These are phyloP conservation scores for Ophiocordyceps camponoti-floridani DNA, from an alignment of 2,329 filamentous ascomycete species.

Conservation along the genomic window DNA sequence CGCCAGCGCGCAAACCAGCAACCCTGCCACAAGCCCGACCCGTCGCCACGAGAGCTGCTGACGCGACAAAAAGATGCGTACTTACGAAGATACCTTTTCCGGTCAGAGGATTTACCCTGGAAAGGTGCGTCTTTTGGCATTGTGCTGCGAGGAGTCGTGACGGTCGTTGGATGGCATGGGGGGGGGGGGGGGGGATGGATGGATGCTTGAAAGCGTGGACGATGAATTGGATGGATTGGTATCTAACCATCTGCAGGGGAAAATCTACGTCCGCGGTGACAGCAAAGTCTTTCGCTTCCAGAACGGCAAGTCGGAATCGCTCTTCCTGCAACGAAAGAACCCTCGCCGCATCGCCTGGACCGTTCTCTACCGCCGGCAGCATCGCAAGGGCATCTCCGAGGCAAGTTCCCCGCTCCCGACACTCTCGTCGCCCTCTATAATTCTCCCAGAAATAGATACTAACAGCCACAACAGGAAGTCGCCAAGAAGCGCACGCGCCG, in stretches of 20 bases:
- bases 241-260: slow-evolving; percentile 49
- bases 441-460: background rate
- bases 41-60: slow-evolving; percentile 21
- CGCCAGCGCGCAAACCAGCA: too few relatives aligned
- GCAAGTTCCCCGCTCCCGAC: slow-evolving; percentile 29
- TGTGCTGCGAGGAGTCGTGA: too few relatives aligned
- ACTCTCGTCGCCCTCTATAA: background rate
- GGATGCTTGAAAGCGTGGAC: too few relatives aligned
- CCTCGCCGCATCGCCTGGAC: slow-evolving; percentile 99
- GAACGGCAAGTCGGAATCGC: slow-evolving; percentile 98
- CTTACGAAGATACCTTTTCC: slow-evolving; percentile 49
- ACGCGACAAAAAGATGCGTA: slow-evolving; percentile 37
- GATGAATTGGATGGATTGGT: background rate
- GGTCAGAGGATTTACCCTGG: slow-evolving; percentile 50
- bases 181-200: too few relatives aligned
- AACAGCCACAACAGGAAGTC: slow-evolving; percentile 54
- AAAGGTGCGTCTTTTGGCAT: slow-evolving; percentile 31
- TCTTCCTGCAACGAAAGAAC: slow-evolving; percentile 99
- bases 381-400: slow-evolving; percentile 99
- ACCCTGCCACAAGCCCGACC: slow-evolving; percentile 7
- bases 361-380: slow-evolving; percentile 91
- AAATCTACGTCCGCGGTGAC: slow-evolving; percentile 98
- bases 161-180: too few relatives aligned
- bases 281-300: slow-evolving; percentile 99
- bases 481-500: slow-evolving; percentile 99